phyloP scores from a whole-genome alignment of 768 basidiomycete genomes.

The Rhodotorula diobovata region DNA sequence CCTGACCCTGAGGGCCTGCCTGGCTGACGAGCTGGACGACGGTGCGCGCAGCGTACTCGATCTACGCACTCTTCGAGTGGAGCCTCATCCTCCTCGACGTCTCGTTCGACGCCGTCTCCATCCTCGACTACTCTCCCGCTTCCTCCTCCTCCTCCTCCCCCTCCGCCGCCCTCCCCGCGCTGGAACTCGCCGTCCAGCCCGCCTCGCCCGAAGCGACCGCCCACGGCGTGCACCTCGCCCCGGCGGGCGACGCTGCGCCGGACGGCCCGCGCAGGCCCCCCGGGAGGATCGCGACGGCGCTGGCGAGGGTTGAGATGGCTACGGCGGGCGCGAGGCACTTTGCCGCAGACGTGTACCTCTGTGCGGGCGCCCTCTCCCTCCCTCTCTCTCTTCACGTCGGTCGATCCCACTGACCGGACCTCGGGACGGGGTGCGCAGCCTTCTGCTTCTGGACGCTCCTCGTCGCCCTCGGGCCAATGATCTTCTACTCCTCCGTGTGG shows the following conservation, averaged over 20 bases:
- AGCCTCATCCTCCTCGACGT: conserved; percentile 68
- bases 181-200: neutral
- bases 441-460: conserved; percentile 32
- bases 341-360: conserved; percentile 43
- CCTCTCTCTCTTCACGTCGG: neutral
- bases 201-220: neutral
- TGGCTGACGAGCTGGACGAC: no score
- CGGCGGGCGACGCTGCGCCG: no score
- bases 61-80: conserved; percentile 86
- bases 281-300: neutral
- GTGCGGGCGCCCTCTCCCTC: conserved; percentile 34
- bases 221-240: neutral
- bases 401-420: neutral
- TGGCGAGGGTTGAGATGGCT: neutral
- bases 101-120: conserved; percentile 64
- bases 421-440: no score
- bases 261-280: neutral
- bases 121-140: conserved; percentile 51
- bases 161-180: conserved; percentile 51
- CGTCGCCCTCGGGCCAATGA: conserved; percentile 25
- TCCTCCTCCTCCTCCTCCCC: conserved; percentile 49
- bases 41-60: conserved; percentile 77
- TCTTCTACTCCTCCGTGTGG: conserved; percentile 58
- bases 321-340: conserved; percentile 1
- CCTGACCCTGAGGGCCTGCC: no score